These are phyloP conservation scores for Diphasiastrum complanatum DNA, from an alignment of 83 land plant genomes.

Conservation along the genomic window DNA sequence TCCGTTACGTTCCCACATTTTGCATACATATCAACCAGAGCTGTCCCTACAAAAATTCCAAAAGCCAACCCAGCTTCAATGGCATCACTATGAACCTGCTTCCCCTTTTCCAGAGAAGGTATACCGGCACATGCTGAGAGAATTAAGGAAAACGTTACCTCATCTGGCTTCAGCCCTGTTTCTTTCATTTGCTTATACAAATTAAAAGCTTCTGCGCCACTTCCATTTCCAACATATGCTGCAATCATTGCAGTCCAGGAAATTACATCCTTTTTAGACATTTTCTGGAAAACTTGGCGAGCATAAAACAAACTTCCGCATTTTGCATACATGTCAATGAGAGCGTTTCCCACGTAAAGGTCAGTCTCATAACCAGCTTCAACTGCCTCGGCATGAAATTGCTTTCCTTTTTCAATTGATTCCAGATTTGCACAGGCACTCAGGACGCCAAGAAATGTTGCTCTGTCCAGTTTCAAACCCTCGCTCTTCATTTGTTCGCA, in stretches of 20 bases:
- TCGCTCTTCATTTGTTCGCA: background rate
- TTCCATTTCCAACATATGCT: background rate
- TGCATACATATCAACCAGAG: background rate
- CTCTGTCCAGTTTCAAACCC: background rate
- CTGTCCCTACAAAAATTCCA: background rate
- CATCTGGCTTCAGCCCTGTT: background rate
- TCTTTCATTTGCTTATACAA: background rate
- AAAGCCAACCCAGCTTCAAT: background rate
- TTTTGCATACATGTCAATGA: slow-evolving; percentile 7
- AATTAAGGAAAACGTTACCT: background rate
- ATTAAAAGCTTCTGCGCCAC: background rate
- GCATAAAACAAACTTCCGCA: slow-evolving; percentile 7
- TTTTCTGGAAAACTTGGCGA: background rate
- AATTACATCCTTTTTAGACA: background rate
- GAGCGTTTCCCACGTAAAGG: background rate
- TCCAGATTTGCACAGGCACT: background rate
- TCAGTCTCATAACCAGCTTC: background rate
- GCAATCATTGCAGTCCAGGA: slow-evolving; percentile 9
- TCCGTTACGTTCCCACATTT: background rate
- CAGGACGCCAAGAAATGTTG: background rate
- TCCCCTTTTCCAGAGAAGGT: background rate
- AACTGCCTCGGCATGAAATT: background rate
- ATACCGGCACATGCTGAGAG: background rate
- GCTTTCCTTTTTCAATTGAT: background rate
- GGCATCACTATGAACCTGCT: background rate